phyloP scores from a whole-genome alignment of 306 rosid genomes.

The Elaeagnus macrophylla region DNA sequence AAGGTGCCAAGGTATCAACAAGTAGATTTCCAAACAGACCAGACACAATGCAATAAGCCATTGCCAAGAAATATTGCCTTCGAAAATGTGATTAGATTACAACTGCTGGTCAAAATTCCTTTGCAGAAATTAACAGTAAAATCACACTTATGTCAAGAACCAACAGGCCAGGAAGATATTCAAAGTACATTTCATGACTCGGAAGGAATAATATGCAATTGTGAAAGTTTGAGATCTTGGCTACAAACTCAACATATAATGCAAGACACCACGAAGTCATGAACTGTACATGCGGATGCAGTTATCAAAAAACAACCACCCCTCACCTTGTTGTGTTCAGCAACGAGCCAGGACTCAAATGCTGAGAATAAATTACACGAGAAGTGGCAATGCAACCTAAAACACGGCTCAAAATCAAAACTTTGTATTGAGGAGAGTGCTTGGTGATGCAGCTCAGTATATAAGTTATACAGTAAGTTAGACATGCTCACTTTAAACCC shows the following conservation, averaged over 20 bases:
- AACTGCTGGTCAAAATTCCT: slow-evolving; percentile 95
- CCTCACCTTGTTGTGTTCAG: slow-evolving; percentile 94
- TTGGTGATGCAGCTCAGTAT: slow-evolving; percentile 97
- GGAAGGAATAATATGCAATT: background rate
- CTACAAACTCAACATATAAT: no score
- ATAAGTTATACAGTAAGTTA: no score
- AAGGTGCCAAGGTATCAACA: slow-evolving; percentile 77
- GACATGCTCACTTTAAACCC: slow-evolving; percentile 97
- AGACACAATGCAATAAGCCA: slow-evolving; percentile 85
- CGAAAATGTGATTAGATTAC: slow-evolving; percentile 83
- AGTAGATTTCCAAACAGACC: slow-evolving; percentile 92
- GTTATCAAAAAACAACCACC: background rate
- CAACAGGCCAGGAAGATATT: background rate
- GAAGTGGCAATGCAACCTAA: slow-evolving; percentile 99
- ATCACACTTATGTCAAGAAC: background rate
- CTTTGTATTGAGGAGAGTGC: slow-evolving; percentile 84
- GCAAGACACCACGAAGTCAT: no score
- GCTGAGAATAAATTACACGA: slow-evolving; percentile 90
- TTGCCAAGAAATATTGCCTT: slow-evolving; percentile 98
- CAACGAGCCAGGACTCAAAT: slow-evolving; percentile 98
- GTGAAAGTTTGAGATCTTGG: no score
- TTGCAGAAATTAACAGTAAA: slow-evolving; percentile 35
- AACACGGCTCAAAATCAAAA: slow-evolving; percentile 91
- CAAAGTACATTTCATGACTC: background rate
- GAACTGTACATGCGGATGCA: no score